Evolutionary conservation across 1,139 yeast genomes (phyloP).

Genomic region (Kurtzmaniella quercitrusa): DNA sequence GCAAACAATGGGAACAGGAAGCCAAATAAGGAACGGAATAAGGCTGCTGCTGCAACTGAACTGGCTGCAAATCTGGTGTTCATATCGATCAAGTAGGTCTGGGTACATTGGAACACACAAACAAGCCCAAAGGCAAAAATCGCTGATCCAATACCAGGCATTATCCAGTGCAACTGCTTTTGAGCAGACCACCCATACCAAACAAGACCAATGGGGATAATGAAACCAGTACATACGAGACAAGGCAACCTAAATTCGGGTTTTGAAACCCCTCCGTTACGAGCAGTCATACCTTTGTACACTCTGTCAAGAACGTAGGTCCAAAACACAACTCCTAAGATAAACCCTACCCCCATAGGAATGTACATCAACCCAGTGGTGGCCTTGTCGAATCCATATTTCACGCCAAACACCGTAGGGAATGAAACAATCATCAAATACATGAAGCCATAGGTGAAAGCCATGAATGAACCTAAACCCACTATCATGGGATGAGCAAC

Average conservation of each 20-base stretch:
- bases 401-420: conserved; percentile 45
- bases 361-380: conserved; percentile 56
- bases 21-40: conserved; percentile 55
- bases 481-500: conserved; percentile 59
- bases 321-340: conserved; percentile 42
- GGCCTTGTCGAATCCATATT: conserved; percentile 45
- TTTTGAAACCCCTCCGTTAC: conserved; percentile 48
- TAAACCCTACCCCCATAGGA: conserved; percentile 51
- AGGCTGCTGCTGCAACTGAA: conserved; percentile 58
- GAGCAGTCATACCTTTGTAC: conserved; percentile 28
- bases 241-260: conserved; percentile 55
- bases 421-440: conserved; percentile 57
- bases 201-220: conserved; percentile 49
- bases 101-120: conserved; percentile 57
- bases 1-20: conserved; percentile 53
- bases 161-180: conserved; percentile 46
- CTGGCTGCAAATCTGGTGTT: conserved; percentile 61
- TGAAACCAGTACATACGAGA: conserved; percentile 39
- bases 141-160: conserved; percentile 53
- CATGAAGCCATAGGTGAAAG: conserved; percentile 60
- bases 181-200: conserved; percentile 68
- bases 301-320: conserved; percentile 35
- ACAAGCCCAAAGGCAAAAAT: conserved; percentile 56
- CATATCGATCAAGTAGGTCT: conserved; percentile 60
- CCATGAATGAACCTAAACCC: conserved; percentile 59